Conservation (phyloP, 1,139 yeast species). For the Meyerozyma sp. region DNA sequence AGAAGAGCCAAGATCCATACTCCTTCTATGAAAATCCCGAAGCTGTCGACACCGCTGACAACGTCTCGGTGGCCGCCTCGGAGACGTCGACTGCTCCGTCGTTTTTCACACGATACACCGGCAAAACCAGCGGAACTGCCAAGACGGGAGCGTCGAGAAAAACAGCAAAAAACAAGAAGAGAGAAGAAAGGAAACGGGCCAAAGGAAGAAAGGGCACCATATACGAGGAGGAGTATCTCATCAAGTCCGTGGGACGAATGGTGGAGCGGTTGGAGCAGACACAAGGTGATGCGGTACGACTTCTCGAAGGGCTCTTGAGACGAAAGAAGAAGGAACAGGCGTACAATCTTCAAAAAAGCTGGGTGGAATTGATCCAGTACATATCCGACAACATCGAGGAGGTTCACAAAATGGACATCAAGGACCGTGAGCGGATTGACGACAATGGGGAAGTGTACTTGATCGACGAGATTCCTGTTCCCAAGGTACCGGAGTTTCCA, state of each 20-base stretch:
- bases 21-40: constrained; percentile 76
- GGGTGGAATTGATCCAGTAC: constrained; percentile 51
- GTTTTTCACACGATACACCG: constrained; percentile 91
- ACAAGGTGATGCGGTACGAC: constrained; percentile 63
- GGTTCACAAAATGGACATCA: constrained; percentile 74
- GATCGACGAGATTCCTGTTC: constrained; percentile 68
- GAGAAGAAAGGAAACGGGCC: constrained; percentile 94
- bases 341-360: constrained; percentile 67
- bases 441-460: constrained; percentile 82
- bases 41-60: constrained; percentile 37
- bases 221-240: constrained; percentile 92
- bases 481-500: constrained; percentile 57
- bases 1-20: constrained; percentile 80
- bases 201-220: constrained; percentile 97
- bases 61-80: constrained; percentile 91
- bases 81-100: constrained; percentile 92
- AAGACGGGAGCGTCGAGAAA: constrained; percentile 92
- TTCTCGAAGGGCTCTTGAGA: constrained; percentile 74
- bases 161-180: constrained; percentile 84
- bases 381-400: constrained; percentile 61
- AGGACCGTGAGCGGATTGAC: constrained; percentile 82
- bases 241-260: constrained; percentile 82
- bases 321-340: constrained; percentile 77
- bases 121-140: constrained; percentile 93
- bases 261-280: constrained; percentile 77